Conservation (phyloP, 2,329 filamentous ascomycete species). For the Diaporthe ilicicola region DNA sequence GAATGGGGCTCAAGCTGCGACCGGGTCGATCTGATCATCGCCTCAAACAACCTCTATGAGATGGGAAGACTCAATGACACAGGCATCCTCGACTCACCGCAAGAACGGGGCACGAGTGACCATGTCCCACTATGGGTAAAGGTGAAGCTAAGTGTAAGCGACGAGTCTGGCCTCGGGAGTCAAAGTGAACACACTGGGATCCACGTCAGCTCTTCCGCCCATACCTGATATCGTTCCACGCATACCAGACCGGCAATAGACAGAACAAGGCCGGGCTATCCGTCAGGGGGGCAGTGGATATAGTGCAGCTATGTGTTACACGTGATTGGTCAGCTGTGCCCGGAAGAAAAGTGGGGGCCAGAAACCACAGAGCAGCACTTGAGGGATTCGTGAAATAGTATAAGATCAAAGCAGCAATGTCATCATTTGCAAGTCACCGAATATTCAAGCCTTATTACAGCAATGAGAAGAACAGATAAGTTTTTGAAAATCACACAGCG, state of each 20-base stretch:
- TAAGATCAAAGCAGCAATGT: too few species aligned
- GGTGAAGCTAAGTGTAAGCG: conserved; percentile 21
- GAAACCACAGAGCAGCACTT: neutral
- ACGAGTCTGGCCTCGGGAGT: neutral
- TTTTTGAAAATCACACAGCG: too few species aligned
- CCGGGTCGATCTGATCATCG: conserved; percentile 60
- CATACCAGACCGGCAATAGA: neutral
- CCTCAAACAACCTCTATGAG: conserved; percentile 46
- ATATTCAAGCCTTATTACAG: neutral
- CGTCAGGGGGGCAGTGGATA: neutral
- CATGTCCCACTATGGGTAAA: conserved; percentile 60
- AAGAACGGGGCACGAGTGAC: conserved; percentile 60
- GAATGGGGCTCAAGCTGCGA: conserved; percentile 61
- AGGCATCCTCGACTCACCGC: conserved; percentile 46
- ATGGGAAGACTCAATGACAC: conserved; percentile 37
- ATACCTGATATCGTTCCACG: neutral
- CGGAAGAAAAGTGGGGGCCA: too few species aligned
- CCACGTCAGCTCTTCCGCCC: neutral
- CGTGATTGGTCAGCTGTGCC: neutral
- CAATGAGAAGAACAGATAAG: neutral
- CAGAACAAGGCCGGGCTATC: neutral
- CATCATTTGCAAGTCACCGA: neutral
- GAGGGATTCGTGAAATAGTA: neutral
- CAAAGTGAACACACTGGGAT: neutral
- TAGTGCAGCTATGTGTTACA: neutral